These are phyloP conservation scores for Colletotrichum orbiculare DNA, from an alignment of 2,329 filamentous ascomycete genomes.

Conservation along the genomic window DNA sequence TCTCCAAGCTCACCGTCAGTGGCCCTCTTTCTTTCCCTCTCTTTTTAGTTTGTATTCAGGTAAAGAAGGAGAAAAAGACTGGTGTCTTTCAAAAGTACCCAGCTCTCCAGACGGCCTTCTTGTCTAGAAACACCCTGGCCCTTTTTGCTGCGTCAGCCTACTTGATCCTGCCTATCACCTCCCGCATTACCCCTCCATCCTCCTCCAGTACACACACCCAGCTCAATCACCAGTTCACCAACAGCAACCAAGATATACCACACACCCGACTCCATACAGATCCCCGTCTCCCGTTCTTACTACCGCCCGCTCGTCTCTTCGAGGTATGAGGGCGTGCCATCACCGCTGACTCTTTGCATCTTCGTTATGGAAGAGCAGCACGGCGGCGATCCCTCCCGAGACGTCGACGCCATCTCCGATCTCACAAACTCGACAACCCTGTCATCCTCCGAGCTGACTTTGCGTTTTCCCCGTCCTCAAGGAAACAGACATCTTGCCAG, in stretches of 20 bases:
- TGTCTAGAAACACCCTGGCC: constrained; percentile 11
- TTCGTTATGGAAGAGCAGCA: constrained; percentile 65
- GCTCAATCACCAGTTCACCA: constrained; percentile 12
- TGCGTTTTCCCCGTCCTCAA: constrained; percentile 67
- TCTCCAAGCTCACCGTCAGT: constrained; percentile 29
- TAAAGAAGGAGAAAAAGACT: neutral
- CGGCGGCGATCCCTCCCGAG: constrained; percentile 31
- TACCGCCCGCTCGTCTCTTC: constrained; percentile 38
- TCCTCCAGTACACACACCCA: constrained; percentile 22
- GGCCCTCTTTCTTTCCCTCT: neutral
- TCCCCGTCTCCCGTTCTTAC: neutral
- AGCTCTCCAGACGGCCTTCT: constrained; percentile 15
- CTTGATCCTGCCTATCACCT: constrained; percentile 28
- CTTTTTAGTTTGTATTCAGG: no score
- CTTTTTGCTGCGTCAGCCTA: constrained; percentile 24
- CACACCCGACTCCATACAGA: constrained; percentile 12
- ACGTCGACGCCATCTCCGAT: constrained; percentile 34
- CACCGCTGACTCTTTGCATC: constrained; percentile 48
- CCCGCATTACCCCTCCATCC: constrained; percentile 36
- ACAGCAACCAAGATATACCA: neutral
- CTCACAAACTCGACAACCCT: constrained; percentile 42
- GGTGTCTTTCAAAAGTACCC: constrained; percentile 3
- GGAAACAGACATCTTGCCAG: constrained; percentile 67
- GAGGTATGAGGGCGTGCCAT: constrained; percentile 51
- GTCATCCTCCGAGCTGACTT: constrained; percentile 58